phyloP scores from a whole-genome alignment of 2,329 filamentous ascomycete genomes.

The Cladosporium sp. region DNA sequence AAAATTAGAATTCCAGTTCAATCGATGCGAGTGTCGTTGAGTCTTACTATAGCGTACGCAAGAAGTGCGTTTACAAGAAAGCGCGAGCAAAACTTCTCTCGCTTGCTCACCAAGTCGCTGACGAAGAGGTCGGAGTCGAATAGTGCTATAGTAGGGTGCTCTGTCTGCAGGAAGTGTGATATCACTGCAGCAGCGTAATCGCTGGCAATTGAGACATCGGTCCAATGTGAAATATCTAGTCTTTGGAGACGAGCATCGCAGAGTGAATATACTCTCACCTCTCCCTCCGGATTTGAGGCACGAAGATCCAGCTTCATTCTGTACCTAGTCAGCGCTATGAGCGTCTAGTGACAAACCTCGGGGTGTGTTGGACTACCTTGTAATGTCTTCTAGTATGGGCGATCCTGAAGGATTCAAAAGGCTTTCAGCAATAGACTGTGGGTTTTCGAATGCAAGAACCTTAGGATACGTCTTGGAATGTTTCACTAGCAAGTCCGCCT shows the following conservation, averaged over 20 bases:
- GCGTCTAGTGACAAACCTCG: no score
- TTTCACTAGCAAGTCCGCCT: neutral
- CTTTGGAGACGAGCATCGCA: neutral
- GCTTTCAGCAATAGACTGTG: neutral
- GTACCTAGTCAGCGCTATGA: neutral
- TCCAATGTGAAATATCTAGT: neutral
- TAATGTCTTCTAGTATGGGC: neutral
- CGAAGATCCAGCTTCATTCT: neutral
- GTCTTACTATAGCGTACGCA: neutral
- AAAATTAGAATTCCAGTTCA: neutral
- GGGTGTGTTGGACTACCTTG: neutral
- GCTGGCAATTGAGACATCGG: neutral
- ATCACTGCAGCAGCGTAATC: neutral
- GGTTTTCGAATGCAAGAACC: neutral
- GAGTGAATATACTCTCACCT: neutral
- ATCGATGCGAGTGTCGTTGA: neutral
- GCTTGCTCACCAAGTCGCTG: neutral
- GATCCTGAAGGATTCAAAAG: neutral
- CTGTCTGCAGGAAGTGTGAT: neutral
- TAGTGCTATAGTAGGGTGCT: neutral
- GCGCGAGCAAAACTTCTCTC: neutral
- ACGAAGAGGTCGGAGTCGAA: neutral
- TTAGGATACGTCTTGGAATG: neutral
- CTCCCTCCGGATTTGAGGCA: neutral
- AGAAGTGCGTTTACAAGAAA: neutral